Evolutionary conservation across 2,329 filamentous ascomycete species (phyloP).

Genomic region (Penicillium polonicum): DNA sequence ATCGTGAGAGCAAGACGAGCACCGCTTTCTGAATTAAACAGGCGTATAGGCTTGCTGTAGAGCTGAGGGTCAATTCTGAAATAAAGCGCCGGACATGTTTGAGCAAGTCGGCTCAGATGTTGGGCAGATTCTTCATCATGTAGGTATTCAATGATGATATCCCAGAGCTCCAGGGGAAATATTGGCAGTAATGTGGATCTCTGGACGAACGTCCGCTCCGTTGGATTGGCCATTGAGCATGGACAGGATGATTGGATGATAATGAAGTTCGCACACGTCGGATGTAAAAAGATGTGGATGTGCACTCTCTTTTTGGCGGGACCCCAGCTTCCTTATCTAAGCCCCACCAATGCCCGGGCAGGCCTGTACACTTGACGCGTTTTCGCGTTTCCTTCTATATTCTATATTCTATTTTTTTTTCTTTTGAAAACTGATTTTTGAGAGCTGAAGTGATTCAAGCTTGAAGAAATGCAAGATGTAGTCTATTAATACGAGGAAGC

Average conservation of each 20-base stretch:
- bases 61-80: not conserved
- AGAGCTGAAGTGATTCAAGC: not conserved
- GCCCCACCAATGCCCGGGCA: not conserved
- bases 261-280: not conserved
- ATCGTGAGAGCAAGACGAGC: constrained; percentile 8
- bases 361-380: not conserved
- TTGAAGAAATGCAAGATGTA: not conserved
- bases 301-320: not conserved
- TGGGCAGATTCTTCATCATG: constrained; percentile 1
- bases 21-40: constrained; percentile 4
- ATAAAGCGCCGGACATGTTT: not conserved
- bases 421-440: not conserved
- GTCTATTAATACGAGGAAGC: not conserved
- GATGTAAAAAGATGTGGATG: not conserved
- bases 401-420: not conserved
- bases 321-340: constrained; percentile 5
- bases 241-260: not conserved
- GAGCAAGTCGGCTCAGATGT: constrained; percentile 5
- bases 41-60: not conserved
- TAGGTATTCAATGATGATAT: constrained; percentile 7
- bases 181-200: not conserved
- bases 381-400: not conserved
- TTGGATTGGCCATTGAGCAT: not conserved
- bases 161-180: constrained; percentile 7
- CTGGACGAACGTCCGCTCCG: not conserved